phyloP scores from a whole-genome alignment of 2,329 filamentous ascomycete species.

The Tolypocladium endophyticum region DNA sequence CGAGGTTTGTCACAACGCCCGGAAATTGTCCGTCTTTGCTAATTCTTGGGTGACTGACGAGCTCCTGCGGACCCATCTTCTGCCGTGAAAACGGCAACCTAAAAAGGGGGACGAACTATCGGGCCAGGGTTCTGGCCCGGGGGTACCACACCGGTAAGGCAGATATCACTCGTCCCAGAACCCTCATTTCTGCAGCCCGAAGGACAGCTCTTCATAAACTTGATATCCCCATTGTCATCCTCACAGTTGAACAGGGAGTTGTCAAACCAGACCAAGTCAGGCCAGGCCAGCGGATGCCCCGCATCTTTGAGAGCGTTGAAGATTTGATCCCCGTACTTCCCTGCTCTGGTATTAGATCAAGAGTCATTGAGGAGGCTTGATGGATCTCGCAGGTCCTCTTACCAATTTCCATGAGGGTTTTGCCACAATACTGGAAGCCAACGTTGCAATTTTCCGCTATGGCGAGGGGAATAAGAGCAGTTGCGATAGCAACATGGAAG shows the following conservation, averaged over 20 bases:
- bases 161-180: not conserved
- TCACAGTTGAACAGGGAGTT: not conserved
- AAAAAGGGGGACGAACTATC: no score
- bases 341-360: not conserved
- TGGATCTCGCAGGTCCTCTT: no score
- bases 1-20: no score
- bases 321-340: not conserved
- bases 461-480: not conserved
- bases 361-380: not conserved
- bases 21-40: no score
- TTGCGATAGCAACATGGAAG: not conserved
- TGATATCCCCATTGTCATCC: not conserved
- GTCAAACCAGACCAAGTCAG: no score
- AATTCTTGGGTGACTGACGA: no score
- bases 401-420: not conserved
- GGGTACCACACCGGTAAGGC: no score
- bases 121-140: no score
- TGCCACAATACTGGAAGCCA: not conserved
- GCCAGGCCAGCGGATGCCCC: no score
- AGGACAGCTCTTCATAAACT: accelerated
- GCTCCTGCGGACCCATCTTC: no score
- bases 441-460: not conserved
- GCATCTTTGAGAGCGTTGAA: not conserved
- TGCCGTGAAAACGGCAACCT: not conserved
- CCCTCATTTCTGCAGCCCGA: not conserved